A percentile compares a stretch with the other conserved stretches of the same genome.
Evolutionary conservation across 495 filamentous ascomycete genomes (phyloP).

Genomic region (Penicillium subrubescens): DNA sequence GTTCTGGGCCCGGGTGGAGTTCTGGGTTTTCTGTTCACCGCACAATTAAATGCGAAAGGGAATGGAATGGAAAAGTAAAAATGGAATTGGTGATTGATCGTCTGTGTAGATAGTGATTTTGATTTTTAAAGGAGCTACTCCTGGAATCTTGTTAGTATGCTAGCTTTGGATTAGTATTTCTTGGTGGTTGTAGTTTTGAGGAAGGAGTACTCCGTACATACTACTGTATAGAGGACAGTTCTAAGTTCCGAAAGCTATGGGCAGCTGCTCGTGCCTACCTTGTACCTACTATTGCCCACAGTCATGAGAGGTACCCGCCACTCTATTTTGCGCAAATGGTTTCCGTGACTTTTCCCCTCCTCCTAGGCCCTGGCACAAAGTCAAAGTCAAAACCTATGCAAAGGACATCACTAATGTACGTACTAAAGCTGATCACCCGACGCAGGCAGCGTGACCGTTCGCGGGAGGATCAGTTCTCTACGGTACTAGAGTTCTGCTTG

Average conservation of each 20-base stretch:
- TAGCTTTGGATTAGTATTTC: not conserved
- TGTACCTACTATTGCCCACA: no score
- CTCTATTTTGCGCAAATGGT: not conserved
- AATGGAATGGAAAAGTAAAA: not conserved
- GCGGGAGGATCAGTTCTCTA: conserved; percentile 15
- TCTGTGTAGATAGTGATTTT: not conserved
- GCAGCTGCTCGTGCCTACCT: not conserved
- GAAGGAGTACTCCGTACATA: not conserved
- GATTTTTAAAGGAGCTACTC: not conserved
- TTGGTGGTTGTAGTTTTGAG: not conserved
- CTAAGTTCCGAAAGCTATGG: not conserved
- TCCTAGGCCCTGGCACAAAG: not conserved
- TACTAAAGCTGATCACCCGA: not conserved
- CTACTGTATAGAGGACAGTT: not conserved
- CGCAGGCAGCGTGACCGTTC: conserved; percentile 17
- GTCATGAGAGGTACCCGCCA: not conserved
- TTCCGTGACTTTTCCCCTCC: not conserved
- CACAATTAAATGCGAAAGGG: conserved; percentile 14
- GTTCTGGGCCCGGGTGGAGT: not conserved
- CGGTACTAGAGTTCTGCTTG: not conserved
- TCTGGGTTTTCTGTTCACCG: conserved; percentile 13
- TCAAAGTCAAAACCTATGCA: conserved; percentile 9
- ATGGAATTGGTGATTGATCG: not conserved
- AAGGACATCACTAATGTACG: conserved; percentile 11
- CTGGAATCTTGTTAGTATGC: no score